Percentiles rank a stretch among this genome's conserved stretches.
Conservation (phyloP, 2,329 filamentous ascomycete species). For the Aspergillus neotritici region DNA sequence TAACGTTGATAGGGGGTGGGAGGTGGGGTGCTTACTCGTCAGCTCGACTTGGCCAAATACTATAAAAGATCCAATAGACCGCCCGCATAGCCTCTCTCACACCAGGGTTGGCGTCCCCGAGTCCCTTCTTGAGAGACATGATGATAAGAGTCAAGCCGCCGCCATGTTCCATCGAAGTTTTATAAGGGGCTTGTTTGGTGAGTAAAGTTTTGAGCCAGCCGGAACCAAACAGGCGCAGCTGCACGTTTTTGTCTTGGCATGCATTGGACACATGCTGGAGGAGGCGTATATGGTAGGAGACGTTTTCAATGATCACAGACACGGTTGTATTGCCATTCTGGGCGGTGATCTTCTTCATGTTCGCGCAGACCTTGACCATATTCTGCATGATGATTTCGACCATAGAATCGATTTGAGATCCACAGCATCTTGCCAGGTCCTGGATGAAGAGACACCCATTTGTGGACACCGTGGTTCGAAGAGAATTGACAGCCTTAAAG, state of each 20-base stretch:
- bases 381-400: constrained; percentile 84
- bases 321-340: constrained; percentile 76
- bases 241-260: constrained; percentile 87
- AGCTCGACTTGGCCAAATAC: constrained; percentile 70
- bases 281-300: constrained; percentile 72
- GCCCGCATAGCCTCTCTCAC: constrained; percentile 81
- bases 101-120: constrained; percentile 83
- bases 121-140: constrained; percentile 80
- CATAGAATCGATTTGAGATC: constrained; percentile 76
- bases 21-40: constrained; percentile 55
- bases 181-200: constrained; percentile 68
- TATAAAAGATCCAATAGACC: constrained; percentile 79
- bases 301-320: constrained; percentile 71
- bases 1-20: not conserved
- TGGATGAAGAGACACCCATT: constrained; percentile 80
- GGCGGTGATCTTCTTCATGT: constrained; percentile 87
- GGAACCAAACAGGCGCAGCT: constrained; percentile 70
- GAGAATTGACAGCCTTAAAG: constrained; percentile 73
- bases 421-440: constrained; percentile 71
- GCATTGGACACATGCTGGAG: constrained; percentile 81
- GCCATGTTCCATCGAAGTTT: constrained; percentile 73
- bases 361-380: constrained; percentile 81
- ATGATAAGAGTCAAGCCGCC: constrained; percentile 79
- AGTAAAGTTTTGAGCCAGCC: constrained; percentile 82
- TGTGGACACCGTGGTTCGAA: constrained; percentile 84